A percentile compares a stretch with the other conserved stretches of the same genome.
These are phyloP conservation scores for Arthrobotrys sinensis DNA, from an alignment of 2,329 filamentous ascomycete genomes.

Conservation along the genomic window DNA sequence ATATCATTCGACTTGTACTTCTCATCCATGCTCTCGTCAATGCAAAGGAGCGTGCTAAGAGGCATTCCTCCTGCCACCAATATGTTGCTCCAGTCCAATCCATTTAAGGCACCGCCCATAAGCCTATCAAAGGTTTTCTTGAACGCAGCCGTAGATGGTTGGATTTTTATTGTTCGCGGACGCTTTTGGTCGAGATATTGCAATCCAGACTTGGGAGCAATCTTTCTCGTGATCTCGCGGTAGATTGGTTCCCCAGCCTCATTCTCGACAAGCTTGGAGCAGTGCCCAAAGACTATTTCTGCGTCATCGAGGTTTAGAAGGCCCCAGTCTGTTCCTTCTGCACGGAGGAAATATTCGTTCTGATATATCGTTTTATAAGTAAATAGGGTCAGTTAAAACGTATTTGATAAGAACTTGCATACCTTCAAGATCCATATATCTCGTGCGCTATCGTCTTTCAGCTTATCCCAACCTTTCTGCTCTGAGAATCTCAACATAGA, in stretches of 20 bases:
- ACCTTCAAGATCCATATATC: constrained; percentile 62
- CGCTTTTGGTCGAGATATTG: constrained; percentile 63
- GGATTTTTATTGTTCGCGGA: constrained; percentile 61
- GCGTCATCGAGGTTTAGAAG: constrained; percentile 60
- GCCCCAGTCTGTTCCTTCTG: constrained; percentile 60
- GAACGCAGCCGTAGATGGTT: constrained; percentile 62
- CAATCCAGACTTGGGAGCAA: constrained; percentile 58
- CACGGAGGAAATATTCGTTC: constrained; percentile 62
- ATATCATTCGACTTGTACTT: constrained; percentile 63
- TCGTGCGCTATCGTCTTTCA: constrained; percentile 60
- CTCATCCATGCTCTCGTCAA: constrained; percentile 60
- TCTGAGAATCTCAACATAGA: constrained; percentile 59
- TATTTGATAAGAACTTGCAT: neutral
- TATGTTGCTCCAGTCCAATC: constrained; percentile 65
- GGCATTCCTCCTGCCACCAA: constrained; percentile 65
- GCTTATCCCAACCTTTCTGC: constrained; percentile 57
- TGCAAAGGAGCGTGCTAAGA: constrained; percentile 64
- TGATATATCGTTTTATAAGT: neutral
- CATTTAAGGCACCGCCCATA: constrained; percentile 63
- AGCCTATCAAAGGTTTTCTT: constrained; percentile 63
- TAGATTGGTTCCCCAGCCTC: constrained; percentile 37
- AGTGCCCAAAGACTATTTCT: constrained; percentile 52
- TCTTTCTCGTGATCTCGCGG: constrained; percentile 55
- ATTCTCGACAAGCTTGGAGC: constrained; percentile 43
- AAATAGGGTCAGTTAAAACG: neutral